phyloP scores from a whole-genome alignment of 2,329 filamentous ascomycete genomes.

The Colletotrichum sp. region DNA sequence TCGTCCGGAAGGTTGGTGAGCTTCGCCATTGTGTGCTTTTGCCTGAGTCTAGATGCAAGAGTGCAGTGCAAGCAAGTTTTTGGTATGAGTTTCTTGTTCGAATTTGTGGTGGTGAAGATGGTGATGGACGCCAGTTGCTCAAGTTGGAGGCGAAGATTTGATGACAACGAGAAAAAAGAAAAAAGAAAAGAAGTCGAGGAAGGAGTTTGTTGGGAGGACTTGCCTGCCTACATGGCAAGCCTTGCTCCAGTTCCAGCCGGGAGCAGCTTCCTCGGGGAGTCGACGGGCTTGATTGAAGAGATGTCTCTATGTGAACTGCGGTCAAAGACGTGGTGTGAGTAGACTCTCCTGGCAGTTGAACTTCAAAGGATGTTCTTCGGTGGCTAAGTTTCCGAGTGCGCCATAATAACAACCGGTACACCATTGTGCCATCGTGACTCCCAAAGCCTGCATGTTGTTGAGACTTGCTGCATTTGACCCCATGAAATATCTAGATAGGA shows the following conservation, averaged over 20 bases:
- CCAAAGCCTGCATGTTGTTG: neutral
- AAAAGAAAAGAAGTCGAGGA: neutral
- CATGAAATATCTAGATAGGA: neutral
- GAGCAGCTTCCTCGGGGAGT: neutral
- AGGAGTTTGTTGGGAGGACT: neutral
- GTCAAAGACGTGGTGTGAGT: neutral
- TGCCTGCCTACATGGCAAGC: neutral
- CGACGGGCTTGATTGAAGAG: neutral
- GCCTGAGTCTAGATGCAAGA: neutral
- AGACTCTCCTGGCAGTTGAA: rapidly evolving
- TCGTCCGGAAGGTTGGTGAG: neutral
- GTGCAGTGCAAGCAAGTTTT: rapidly evolving
- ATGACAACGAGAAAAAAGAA: neutral
- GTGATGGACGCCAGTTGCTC: neutral
- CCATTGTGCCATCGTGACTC: neutral
- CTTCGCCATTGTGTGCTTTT: neutral
- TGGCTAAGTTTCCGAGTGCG: neutral
- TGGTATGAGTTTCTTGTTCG: neutral
- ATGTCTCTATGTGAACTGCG: neutral
- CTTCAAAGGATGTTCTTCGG: rapidly evolving
- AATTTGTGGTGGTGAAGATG: neutral
- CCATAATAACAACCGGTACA: neutral
- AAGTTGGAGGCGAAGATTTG: neutral
- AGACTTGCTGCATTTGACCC: neutral
- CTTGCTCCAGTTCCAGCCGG: neutral